Base-by-base conservation (phyloP, 345 rosid genomes). In the Gossypium rotundifolium region DNA sequence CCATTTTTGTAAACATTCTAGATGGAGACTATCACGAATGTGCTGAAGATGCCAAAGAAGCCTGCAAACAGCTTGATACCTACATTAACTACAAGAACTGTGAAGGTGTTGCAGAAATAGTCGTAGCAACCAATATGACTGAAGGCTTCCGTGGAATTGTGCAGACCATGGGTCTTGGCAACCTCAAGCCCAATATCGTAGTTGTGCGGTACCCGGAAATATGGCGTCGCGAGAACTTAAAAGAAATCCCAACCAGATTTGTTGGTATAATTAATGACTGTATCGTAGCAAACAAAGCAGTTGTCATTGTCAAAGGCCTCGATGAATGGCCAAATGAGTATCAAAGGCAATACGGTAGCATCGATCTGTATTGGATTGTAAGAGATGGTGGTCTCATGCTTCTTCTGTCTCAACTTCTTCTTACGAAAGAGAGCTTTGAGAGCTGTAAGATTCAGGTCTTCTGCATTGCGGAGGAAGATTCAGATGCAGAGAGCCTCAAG, bases 291-390 rank as follows among this genome's bases (percentile, higher is more conserved):
- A 93, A 95, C 87, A 95, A 95, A 84, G 98, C 98, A 2, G 99
- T 95, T 45, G 99, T 95, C 64, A 95, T 95, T 45, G 89, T 95
- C 75, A 95, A 95, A 86, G 99, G 99, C 74, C 93, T 95, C 53
- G 99, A 95, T 70, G 99, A 95, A 74, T 95, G 99, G 99, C 99
- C 99, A 4, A 95, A 95, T 48, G 96, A 89, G 87, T 95, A 95
- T 79, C 99, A 95, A 70, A 87, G 83, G 84, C 99, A 95, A 83
- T 93, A 88, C 27, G 99, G 99, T 46, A 95, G 96, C 11, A 93
- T 95, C 52, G 99, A 95, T 81, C 79, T 95, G 81, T 95, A 95
- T 85, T 95, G 98, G 99, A 95, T 95, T 27, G 99, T 95, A 10
- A 81, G 97, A 76, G 99, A 93, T 73, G 99, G 99, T 11, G 99